Conservation (phyloP, 768 basidiomycete genomes). For the Kondoa malvinella region DNA sequence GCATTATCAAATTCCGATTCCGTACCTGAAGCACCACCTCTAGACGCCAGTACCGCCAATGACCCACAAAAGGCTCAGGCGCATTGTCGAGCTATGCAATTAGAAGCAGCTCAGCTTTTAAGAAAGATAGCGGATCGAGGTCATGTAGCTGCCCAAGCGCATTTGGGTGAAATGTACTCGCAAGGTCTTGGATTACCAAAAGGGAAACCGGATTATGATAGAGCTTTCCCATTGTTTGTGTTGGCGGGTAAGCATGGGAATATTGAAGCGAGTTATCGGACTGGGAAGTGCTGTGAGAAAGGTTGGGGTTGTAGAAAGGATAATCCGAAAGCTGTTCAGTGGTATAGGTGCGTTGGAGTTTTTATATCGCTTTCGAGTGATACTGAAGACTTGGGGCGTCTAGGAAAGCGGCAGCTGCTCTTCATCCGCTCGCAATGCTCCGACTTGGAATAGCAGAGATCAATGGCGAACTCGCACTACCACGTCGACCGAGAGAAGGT, state of each 20-base stretch:
- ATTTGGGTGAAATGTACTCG: slow-evolving; percentile 92
- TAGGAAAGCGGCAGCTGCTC: slow-evolving; percentile 71
- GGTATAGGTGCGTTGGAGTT: slow-evolving; percentile 43
- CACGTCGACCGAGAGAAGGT: slow-evolving; percentile 79
- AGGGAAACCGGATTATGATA: slow-evolving; percentile 86
- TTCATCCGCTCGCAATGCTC: slow-evolving; percentile 90
- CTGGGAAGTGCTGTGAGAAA: slow-evolving; percentile 95
- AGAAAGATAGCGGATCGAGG: slow-evolving; percentile 86
- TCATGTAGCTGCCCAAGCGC: slow-evolving; percentile 87
- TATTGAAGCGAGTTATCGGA: slow-evolving; percentile 83
- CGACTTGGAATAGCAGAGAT: slow-evolving; percentile 88
- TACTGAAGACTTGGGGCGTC: background rate
- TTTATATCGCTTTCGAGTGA: background rate
- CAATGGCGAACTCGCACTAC: slow-evolving; percentile 77
- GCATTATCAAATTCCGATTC: background rate
- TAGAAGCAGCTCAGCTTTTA: slow-evolving; percentile 66
- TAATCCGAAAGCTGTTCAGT: slow-evolving; percentile 72
- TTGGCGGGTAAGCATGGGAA: slow-evolving; percentile 94
- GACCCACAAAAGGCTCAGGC: background rate
- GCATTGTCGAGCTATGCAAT: background rate
- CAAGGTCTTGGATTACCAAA: slow-evolving; percentile 42
- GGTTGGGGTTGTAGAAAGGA: slow-evolving; percentile 96
- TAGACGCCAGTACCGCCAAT: background rate
- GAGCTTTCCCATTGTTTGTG: slow-evolving; percentile 87
- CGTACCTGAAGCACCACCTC: background rate